Evolutionary conservation across 2,329 filamentous ascomycete genomes (phyloP).

Genomic region (Epichloe gansuensis): DNA sequence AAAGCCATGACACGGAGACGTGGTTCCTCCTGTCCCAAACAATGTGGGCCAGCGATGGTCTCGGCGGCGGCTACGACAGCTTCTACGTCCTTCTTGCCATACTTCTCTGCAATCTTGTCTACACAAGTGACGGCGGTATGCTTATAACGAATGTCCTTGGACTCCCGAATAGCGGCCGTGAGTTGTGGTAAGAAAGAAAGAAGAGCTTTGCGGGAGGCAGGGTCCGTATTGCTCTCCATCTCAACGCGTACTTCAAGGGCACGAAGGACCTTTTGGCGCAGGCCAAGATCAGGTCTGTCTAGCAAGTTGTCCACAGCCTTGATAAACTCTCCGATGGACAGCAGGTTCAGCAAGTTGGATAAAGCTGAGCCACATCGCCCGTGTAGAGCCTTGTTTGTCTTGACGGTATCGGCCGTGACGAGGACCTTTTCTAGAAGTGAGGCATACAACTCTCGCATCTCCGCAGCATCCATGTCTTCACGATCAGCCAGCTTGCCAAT

Average conservation of each 20-base stretch:
- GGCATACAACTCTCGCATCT: slow-evolving; percentile 57
- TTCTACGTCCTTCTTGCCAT: slow-evolving; percentile 80
- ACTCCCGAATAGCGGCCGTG: slow-evolving; percentile 62
- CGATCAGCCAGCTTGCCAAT: slow-evolving; percentile 44
- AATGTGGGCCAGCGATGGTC: slow-evolving; percentile 63
- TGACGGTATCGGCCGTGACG: slow-evolving; percentile 52
- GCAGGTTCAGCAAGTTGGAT: slow-evolving; percentile 66
- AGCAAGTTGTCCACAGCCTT: slow-evolving; percentile 76
- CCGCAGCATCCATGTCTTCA: slow-evolving; percentile 54
- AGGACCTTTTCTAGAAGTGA: slow-evolving; percentile 54
- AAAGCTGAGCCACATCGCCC: slow-evolving; percentile 56
- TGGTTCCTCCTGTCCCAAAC: slow-evolving; percentile 61
- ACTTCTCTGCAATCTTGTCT: slow-evolving; percentile 87
- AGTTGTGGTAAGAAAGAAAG: slow-evolving; percentile 71
- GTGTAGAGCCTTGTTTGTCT: slow-evolving; percentile 42
- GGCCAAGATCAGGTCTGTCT: slow-evolving; percentile 58
- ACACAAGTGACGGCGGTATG: slow-evolving; percentile 81
- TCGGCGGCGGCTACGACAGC: slow-evolving; percentile 64
- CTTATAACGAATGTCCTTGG: slow-evolving; percentile 62
- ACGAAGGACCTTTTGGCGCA: slow-evolving; percentile 67
- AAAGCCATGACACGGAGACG: slow-evolving; percentile 73
- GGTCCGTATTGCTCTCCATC: slow-evolving; percentile 57
- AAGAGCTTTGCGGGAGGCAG: slow-evolving; percentile 54
- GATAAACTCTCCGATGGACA: slow-evolving; percentile 81
- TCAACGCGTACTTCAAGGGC: slow-evolving; percentile 73